phyloP scores from a whole-genome alignment of 2,329 filamentous ascomycete species.

The Colletotrichum shisoi region DNA sequence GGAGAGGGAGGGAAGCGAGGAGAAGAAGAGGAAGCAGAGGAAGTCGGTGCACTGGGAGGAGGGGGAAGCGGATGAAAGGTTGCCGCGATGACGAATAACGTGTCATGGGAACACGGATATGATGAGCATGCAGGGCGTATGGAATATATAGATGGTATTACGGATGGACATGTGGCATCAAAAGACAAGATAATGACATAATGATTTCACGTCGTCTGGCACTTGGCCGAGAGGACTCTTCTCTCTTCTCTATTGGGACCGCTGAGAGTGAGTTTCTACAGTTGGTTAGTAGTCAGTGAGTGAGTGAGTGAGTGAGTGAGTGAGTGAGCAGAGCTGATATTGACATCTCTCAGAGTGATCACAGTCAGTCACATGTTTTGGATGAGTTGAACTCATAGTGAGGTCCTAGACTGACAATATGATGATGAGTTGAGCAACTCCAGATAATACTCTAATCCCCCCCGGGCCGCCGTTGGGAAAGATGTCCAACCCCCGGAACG shows the following conservation, averaged over 20 bases:
- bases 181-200: neutral
- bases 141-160: neutral
- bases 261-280: no score
- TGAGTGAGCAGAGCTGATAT: no score
- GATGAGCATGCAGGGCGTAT: neutral
- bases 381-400: no score
- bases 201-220: slow-evolving; percentile 9
- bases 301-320: no score
- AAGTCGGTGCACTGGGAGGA: slow-evolving; percentile 37
- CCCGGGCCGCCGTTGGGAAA: neutral
- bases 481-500: slow-evolving; percentile 25
- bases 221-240: neutral
- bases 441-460: neutral
- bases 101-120: neutral
- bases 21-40: slow-evolving; percentile 10
- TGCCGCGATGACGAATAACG: slow-evolving; percentile 21
- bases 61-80: neutral
- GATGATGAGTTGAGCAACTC: neutral
- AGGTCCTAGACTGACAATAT: no score
- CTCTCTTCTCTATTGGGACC: neutral
- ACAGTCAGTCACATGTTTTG: no score
- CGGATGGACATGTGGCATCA: neutral
- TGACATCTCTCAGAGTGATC: neutral
- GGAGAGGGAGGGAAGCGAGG: slow-evolving; percentile 15
- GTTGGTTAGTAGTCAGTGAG: no score